phyloP scores from a whole-genome alignment of 2,329 filamentous ascomycete genomes.

The Pestalotiopsis sp. region DNA sequence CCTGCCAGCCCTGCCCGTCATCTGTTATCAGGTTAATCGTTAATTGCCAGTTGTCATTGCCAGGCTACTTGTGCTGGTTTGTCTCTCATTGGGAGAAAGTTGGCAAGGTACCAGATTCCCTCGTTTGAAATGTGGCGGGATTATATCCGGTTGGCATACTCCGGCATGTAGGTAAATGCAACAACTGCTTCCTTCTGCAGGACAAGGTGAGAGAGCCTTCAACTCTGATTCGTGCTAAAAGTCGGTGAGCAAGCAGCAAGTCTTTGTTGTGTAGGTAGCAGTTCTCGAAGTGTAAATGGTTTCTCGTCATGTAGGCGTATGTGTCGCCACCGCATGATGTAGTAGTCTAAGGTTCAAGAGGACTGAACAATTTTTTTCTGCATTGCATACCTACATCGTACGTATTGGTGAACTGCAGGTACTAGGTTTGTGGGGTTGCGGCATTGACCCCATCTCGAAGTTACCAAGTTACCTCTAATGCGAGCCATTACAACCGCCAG shows the following conservation, averaged over 20 bases:
- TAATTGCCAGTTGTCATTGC: not conserved
- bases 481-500: not conserved
- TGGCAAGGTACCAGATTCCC: not conserved
- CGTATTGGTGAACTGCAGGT: not conserved
- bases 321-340: not conserved
- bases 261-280: not conserved
- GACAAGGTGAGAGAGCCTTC: slow-evolving; percentile 9
- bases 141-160: not conserved
- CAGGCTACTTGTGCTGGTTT: not conserved
- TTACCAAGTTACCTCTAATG: not conserved
- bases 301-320: not conserved
- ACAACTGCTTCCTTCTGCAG: not conserved
- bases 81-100: not conserved
- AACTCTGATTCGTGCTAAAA: slow-evolving; percentile 13
- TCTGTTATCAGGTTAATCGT: no score
- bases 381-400: not conserved
- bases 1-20: not conserved
- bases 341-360: not conserved
- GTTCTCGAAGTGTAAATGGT: not conserved
- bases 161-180: no score
- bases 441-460: not conserved
- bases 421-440: not conserved
- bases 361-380: not conserved
- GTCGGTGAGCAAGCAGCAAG: slow-evolving; percentile 11
- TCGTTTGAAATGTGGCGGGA: slow-evolving; percentile 8